A percentile compares a stretch with the other conserved stretches of the same genome.
These are phyloP conservation scores for Astrothelium macrocarpum DNA, from an alignment of 495 filamentous ascomycete genomes.

Conservation along the genomic window DNA sequence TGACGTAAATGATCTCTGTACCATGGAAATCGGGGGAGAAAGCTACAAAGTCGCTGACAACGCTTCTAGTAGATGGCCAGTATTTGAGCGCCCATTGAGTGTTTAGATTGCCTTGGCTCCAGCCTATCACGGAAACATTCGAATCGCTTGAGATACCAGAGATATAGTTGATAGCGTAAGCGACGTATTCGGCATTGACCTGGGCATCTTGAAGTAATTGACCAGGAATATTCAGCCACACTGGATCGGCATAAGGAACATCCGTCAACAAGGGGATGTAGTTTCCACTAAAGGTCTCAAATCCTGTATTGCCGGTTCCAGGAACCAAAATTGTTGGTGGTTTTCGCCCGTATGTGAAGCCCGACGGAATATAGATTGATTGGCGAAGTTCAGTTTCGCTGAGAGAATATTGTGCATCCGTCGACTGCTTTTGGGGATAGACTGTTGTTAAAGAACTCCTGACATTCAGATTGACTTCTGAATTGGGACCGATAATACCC, in stretches of 20 bases:
- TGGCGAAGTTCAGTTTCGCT: slow-evolving; percentile 31
- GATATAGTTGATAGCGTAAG: slow-evolving; percentile 40
- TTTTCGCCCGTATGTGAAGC: slow-evolving; percentile 33
- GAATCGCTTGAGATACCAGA: slow-evolving; percentile 25
- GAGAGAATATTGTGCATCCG: slow-evolving; percentile 39
- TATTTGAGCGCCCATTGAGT: slow-evolving; percentile 46
- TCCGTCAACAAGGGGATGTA: slow-evolving; percentile 35
- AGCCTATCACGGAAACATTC: slow-evolving; percentile 36
- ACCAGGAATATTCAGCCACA: slow-evolving; percentile 43
- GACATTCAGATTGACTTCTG: slow-evolving; percentile 16
- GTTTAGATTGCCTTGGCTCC: slow-evolving; percentile 42
- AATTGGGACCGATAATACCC: slow-evolving; percentile 12
- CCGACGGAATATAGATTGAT: slow-evolving; percentile 37
- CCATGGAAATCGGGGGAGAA: slow-evolving; percentile 42
- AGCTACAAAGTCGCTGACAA: slow-evolving; percentile 35
- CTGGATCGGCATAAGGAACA: slow-evolving; percentile 32
- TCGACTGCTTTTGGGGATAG: slow-evolving; percentile 25
- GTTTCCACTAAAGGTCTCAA: slow-evolving; percentile 33
- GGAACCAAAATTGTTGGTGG: slow-evolving; percentile 40
- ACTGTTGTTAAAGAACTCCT: slow-evolving; percentile 16
- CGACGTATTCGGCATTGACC: slow-evolving; percentile 33
- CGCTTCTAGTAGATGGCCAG: slow-evolving; percentile 38
- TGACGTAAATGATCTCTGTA: slow-evolving; percentile 26
- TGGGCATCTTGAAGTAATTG: slow-evolving; percentile 36
- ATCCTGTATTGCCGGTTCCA: slow-evolving; percentile 37